These are phyloP conservation scores for Puccinia sorghi DNA, from an alignment of 1,284 basidiomycete species.

Conservation along the genomic window DNA sequence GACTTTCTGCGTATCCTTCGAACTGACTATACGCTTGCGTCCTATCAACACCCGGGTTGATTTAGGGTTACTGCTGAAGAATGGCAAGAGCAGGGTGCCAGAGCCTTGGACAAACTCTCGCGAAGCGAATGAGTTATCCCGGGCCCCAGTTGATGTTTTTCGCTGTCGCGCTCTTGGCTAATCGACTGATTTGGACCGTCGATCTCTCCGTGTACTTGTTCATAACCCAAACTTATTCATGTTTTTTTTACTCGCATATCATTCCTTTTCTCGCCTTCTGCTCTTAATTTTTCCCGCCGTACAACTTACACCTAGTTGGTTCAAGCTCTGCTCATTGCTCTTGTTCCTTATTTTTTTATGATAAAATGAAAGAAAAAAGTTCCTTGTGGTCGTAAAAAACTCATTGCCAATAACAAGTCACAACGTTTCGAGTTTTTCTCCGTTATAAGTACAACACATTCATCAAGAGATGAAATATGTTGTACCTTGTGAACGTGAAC, in stretches of 20 bases:
- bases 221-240: constrained; percentile 62
- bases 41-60: neutral
- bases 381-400: neutral
- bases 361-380: constrained; percentile 7
- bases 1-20: neutral
- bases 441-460: neutral
- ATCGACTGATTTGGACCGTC: constrained; percentile 4
- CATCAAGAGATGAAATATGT: neutral
- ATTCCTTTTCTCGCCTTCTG: constrained; percentile 58
- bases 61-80: constrained; percentile 76
- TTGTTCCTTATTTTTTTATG: neutral
- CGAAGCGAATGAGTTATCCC: constrained; percentile 19
- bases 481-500: neutral
- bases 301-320: neutral
- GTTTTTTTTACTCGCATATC: constrained; percentile 63
- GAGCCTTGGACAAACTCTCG: constrained; percentile 76
- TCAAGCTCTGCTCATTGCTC: neutral
- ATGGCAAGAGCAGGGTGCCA: constrained; percentile 84
- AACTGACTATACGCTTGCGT: constrained; percentile 1
- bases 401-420: neutral
- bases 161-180: neutral
- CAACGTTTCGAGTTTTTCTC: neutral
- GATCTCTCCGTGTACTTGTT: constrained; percentile 4
- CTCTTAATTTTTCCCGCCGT: constrained; percentile 53
- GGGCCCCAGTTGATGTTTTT: too few relatives aligned